These are phyloP conservation scores for Loxodes magnus DNA, from an alignment of 73 alveolate species.

Conservation along the genomic window DNA sequence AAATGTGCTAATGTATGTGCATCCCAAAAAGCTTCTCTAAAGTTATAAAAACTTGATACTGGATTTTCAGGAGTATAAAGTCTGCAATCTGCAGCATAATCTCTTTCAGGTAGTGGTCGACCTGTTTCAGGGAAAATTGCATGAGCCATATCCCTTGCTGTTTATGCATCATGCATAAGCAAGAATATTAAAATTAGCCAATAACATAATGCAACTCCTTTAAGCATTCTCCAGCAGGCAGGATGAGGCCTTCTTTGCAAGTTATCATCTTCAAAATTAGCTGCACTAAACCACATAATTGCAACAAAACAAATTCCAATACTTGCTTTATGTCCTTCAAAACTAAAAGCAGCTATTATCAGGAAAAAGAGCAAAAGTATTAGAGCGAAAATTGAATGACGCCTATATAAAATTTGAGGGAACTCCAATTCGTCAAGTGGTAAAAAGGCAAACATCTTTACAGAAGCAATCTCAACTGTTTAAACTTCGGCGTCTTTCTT, in stretches of 20 bases:
- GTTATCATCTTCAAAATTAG: not conserved
- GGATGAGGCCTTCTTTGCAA: constrained; percentile 65
- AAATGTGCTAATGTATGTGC: constrained; percentile 63
- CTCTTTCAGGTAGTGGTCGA: constrained; percentile 42
- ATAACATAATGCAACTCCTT: constrained; percentile 44
- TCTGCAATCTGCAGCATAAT: constrained; percentile 69
- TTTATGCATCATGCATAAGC: constrained; percentile 13
- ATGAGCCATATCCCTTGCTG: not conserved
- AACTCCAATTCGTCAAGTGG: constrained; percentile 12
- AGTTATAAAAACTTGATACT: constrained; percentile 28
- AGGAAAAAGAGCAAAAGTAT: not conserved
- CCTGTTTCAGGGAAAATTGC: constrained; percentile 37
- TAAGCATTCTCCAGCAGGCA: constrained; percentile 68
- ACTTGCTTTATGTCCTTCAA: not conserved
- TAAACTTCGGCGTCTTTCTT: no score
- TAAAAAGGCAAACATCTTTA: no score
- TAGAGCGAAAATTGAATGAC: constrained; percentile 7
- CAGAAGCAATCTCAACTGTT: no score
- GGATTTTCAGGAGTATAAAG: constrained; percentile 72
- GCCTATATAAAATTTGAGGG: constrained; percentile 10
- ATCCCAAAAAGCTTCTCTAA: constrained; percentile 45
- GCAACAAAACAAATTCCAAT: not conserved
- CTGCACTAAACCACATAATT: not conserved
- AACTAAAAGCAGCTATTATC: not conserved
- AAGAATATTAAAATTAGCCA: constrained; percentile 31